Percentiles rank a stretch among this genome's conserved stretches.
Conservation (phyloP, 176 grass and related monocot species). For the Bothriochloa decipiens region DNA sequence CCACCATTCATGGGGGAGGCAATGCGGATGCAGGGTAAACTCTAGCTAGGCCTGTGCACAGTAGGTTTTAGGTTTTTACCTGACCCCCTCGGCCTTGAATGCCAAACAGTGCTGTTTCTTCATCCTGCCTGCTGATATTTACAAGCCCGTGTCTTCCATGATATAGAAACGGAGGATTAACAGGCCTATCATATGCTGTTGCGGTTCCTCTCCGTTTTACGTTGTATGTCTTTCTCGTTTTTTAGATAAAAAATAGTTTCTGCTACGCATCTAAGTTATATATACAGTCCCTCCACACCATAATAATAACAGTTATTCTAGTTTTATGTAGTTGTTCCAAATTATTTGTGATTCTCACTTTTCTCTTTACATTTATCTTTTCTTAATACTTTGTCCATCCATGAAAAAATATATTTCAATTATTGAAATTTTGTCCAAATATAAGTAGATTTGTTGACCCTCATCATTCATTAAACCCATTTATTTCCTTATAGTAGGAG, state of each 20-base stretch:
- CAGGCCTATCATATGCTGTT: neutral
- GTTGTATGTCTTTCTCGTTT: neutral
- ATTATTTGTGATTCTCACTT: too few species aligned
- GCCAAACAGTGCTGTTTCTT: conserved; percentile 19
- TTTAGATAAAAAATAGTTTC: neutral
- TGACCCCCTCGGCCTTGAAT: conserved; percentile 21
- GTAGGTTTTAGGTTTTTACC: conserved; percentile 1
- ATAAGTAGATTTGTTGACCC: too few species aligned
- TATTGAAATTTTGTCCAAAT: too few species aligned
- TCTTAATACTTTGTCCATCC: too few species aligned
- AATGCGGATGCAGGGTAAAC: conserved; percentile 10
- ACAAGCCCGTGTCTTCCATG: neutral
- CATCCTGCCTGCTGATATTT: neutral
- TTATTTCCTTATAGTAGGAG: too few species aligned
- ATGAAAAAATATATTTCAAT: too few species aligned
- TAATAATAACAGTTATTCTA: too few species aligned
- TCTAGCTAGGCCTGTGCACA: conserved; percentile 1
- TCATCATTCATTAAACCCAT: too few species aligned
- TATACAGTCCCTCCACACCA: too few species aligned
- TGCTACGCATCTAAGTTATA: too few species aligned
- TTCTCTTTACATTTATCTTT: too few species aligned
- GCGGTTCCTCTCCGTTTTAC: neutral
- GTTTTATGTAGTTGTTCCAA: too few species aligned
- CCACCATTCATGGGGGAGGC: neutral
- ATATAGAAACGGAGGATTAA: neutral